phyloP scores from a whole-genome alignment of 768 basidiomycete genomes.

The Hericium erinaceus region DNA sequence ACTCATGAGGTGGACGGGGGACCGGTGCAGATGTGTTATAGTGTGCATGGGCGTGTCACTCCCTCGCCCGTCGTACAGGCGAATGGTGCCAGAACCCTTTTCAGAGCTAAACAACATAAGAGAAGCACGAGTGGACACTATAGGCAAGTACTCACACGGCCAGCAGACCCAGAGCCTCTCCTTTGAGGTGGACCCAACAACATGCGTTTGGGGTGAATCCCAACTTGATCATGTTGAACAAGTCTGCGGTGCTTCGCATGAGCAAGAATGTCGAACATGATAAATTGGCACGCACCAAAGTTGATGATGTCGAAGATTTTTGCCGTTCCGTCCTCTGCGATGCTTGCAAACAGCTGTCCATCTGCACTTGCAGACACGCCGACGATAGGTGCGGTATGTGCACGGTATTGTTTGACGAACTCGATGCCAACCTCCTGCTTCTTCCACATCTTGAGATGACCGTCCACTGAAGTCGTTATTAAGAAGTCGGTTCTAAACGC shows the following conservation, averaged over 20 bases:
- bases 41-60: conserved; percentile 68
- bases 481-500: conserved; percentile 79
- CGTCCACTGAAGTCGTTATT: conserved; percentile 91
- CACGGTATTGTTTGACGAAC: conserved; percentile 97
- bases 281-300: conserved; percentile 57
- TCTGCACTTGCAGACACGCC: conserved; percentile 84
- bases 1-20: conserved; percentile 85
- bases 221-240: conserved; percentile 97
- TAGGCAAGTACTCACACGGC: conserved; percentile 57
- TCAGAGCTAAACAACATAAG: conserved; percentile 56
- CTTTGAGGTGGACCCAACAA: conserved; percentile 90
- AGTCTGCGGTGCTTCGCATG: conserved; percentile 44
- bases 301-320: conserved; percentile 98
- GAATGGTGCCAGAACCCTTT: conserved; percentile 58
- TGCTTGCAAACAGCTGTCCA: conserved; percentile 84
- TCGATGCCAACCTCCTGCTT: conserved; percentile 94
- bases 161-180: conserved; percentile 78
- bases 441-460: conserved; percentile 98
- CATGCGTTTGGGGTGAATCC: conserved; percentile 80
- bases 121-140: conserved; percentile 1
- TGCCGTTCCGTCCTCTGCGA: conserved; percentile 84
- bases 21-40: conserved; percentile 70
- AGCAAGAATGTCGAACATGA: background rate
- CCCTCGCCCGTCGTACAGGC: conserved; percentile 90
- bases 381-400: conserved; percentile 72